Evolutionary conservation across 768 basidiomycete genomes (phyloP).

Genomic region (Suillus clintonianus): DNA sequence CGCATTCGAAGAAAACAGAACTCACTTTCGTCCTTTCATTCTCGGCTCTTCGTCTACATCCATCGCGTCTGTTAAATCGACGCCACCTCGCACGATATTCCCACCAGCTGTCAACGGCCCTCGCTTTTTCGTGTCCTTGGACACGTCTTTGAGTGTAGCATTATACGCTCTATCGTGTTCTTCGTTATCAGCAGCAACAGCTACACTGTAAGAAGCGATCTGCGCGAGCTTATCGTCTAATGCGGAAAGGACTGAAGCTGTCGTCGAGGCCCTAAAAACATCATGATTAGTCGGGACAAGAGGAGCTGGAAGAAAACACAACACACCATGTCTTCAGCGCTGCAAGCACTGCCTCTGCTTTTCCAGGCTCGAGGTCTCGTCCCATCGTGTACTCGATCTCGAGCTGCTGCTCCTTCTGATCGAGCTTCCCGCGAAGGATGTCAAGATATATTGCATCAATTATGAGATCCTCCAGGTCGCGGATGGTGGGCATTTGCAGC

Average conservation of each 20-base stretch:
- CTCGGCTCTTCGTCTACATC: constrained; percentile 62
- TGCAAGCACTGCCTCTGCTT: constrained; percentile 57
- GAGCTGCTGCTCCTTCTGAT: constrained; percentile 87
- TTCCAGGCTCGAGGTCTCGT: constrained; percentile 81
- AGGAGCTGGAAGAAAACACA: constrained; percentile 20
- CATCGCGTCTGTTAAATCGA: constrained; percentile 45
- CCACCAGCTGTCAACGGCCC: constrained; percentile 20
- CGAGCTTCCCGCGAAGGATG: constrained; percentile 86
- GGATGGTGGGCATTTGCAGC: constrained; percentile 76
- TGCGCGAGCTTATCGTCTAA: constrained; percentile 69
- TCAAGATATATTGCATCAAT: constrained; percentile 96
- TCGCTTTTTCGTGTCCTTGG: constrained; percentile 54
- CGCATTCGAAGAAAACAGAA: constrained; percentile 11
- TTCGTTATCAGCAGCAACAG: constrained; percentile 42
- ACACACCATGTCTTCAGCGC: constrained; percentile 71
- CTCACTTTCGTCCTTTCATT: constrained; percentile 66
- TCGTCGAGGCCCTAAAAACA: constrained; percentile 63
- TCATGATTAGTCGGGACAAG: constrained; percentile 9
- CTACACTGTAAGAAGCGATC: constrained; percentile 48
- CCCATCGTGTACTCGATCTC: constrained; percentile 94
- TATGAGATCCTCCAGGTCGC: constrained; percentile 93
- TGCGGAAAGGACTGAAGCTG: constrained; percentile 66
- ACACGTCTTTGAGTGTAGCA: constrained; percentile 57
- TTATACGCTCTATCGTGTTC: constrained; percentile 60
- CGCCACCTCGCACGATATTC: constrained; percentile 4